Evolutionary conservation across 805 yeast species (phyloP).

Genomic region (Suhomyces pyralidae): DNA sequence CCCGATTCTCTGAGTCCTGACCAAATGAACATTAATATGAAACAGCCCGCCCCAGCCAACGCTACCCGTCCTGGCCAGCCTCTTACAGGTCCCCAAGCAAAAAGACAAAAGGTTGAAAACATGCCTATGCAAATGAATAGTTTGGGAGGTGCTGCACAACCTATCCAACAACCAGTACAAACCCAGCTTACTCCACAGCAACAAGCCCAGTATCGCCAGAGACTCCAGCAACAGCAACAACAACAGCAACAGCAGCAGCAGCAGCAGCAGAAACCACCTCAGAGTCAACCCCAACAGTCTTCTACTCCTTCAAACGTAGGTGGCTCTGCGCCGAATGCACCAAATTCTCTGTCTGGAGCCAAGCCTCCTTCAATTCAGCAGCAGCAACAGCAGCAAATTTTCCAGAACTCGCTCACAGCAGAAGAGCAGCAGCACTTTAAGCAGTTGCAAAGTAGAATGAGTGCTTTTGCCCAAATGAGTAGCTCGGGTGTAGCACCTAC

Average conservation of each 20-base stretch:
- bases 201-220: conserved; percentile 11
- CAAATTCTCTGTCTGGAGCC: neutral
- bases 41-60: neutral
- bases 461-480: conserved; percentile 41
- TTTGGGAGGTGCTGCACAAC: neutral
- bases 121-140: conserved; percentile 7
- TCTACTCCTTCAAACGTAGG: neutral
- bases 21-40: neutral
- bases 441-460: conserved; percentile 39
- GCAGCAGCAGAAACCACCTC: neutral
- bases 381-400: conserved; percentile 46
- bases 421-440: conserved; percentile 42
- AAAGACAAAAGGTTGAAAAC: neutral
- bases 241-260: conserved; percentile 4
- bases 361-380: conserved; percentile 17
- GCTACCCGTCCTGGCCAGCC: neutral
- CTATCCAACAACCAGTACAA: conserved; percentile 4
- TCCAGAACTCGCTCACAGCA: conserved; percentile 38
- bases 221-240: conserved; percentile 7
- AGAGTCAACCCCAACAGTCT: conserved; percentile 1
- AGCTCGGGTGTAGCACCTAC: conserved; percentile 44
- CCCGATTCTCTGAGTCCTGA: neutral
- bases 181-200: conserved; percentile 22
- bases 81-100: neutral
- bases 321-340: neutral